phyloP scores from a whole-genome alignment of 345 rosid species.

The Moricandia arvensis region DNA sequence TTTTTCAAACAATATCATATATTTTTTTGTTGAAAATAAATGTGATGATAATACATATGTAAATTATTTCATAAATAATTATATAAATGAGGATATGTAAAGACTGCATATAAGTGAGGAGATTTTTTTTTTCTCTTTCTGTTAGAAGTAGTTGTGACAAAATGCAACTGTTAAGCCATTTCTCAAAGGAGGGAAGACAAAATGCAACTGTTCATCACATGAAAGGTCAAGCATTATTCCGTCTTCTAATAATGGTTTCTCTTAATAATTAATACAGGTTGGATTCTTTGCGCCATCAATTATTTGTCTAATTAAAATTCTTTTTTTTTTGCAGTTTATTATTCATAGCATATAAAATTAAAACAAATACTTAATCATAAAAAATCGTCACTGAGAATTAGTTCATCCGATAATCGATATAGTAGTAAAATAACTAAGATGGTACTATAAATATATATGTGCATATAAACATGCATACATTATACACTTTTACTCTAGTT shows the following conservation, averaged over 20 bases:
- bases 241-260: conserved; percentile 20
- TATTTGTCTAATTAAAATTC: neutral
- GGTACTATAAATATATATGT: neutral
- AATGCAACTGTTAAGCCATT: conserved; percentile 5
- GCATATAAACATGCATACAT: neutral
- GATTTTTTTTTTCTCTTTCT: conserved; percentile 8
- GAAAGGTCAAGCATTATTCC: conserved; percentile 26
- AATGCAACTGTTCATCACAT: conserved; percentile 34
- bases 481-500: neutral
- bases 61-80: no score
- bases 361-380: neutral
- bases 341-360: neutral
- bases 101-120: neutral
- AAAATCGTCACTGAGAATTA: neutral
- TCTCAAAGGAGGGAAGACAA: neutral
- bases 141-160: conserved; percentile 30
- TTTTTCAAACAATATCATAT: no score
- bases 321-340: neutral
- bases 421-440: neutral
- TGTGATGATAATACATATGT: no score
- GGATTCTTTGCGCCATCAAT: conserved; percentile 26
- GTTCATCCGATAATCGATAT: neutral
- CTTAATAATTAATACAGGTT: conserved; percentile 31
- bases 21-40: no score
- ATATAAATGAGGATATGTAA: neutral